Evolutionary conservation across 768 basidiomycete genomes (phyloP), one percentile per base, ranked within the genome.

Genomic region (Flagelloscypha sp.): DNA sequence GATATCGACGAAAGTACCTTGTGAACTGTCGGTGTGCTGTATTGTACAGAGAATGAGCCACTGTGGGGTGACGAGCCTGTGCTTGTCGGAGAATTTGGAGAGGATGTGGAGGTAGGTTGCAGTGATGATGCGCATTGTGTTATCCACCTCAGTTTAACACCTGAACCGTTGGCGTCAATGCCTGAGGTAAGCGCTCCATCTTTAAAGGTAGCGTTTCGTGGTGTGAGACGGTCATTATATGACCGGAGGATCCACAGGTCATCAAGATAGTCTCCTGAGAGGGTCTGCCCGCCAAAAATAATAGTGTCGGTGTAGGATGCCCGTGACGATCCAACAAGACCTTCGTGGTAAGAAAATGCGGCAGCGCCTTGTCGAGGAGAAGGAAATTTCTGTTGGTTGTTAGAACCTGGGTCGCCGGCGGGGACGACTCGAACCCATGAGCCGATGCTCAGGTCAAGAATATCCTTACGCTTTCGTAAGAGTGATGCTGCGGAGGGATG

Each of bases 191-290:
- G 66, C 20, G 55, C 44, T 1, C 85, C 86, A 40, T 70, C 54
- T 5, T 81, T 77, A 46, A 68, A 86, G 10, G 79, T 79, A 21
- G 67, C 51, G 33, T 66, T 63, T 2, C 75, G 68, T n/a, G 68
- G 44, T n/a, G 70, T 69, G 37, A 84, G 49, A 21, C 66, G 55
- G n/a, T 66, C 79, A 41, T 68, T 65, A 54, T 87, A 88, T 4
- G 82, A 72, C 35, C 86, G 65, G 41, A 89, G 63, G 6, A 89
- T 53, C 86, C 86, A 89, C 8, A 89, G 49, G 37, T 89, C 86
- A 25, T 75, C 70, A 3, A 86, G 63, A 49, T 83, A 78, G 17
- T 62, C 72, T 10, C 85, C 85, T 37, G 60, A 52, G 28, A 64
- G 61, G 50, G 85, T 83, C 45, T 70, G 70, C 25, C 86, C 86